Base-by-base conservation (phyloP, 2,329 filamentous ascomycete genomes). In the Tricladium varicosporioides region DNA sequence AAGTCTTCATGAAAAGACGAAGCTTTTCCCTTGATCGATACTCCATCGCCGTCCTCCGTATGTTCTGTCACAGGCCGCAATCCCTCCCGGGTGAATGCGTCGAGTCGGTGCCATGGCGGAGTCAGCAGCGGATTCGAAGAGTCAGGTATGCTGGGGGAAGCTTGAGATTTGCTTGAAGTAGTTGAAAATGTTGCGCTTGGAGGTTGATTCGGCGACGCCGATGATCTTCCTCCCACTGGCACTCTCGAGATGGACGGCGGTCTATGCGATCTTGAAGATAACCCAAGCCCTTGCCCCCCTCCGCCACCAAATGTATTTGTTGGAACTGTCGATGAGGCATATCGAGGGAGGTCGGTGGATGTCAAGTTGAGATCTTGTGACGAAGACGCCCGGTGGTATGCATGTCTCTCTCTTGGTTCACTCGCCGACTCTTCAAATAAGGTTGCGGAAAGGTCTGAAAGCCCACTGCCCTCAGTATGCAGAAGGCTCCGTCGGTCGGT, bases 41-140 rank as follows among this genome's bases (percentile, higher is more conserved):
- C 48, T 31, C 47, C 48, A n/a, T 54, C 52, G 43, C 45, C 53
- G 19, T 27, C 43, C 27, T 51, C 47, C 5, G 40, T 43, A 16
- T 27, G 42, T 27, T 51, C 47, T 10, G 40, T 43, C 5, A 53
- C 55, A 5, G 45, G 32, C 19, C 15, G 19, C 18, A 48, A 27
- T 13, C 32, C 54, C 1, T 43, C 48, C 22, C 48, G 13, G 14
- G 36, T 51, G 19, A 33, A 22, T 9, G 48, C 27, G 18, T 55
- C 45, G 36, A 48, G 51, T 32, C 48, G 32, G 9, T 58, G 48
- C 46, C 56, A 50, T 9, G 56, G 56, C 18, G 56, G 51, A 14
- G 50, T 44, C 10, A 53, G 18, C 9, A 50, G 56, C 8, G 51
- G 48, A n/a, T 45, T 40, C 1, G 54, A 48, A 43, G 56, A 50